Evolutionary conservation across 768 basidiomycete genomes (phyloP).

Genomic region (Pleurotus tuoliensis): DNA sequence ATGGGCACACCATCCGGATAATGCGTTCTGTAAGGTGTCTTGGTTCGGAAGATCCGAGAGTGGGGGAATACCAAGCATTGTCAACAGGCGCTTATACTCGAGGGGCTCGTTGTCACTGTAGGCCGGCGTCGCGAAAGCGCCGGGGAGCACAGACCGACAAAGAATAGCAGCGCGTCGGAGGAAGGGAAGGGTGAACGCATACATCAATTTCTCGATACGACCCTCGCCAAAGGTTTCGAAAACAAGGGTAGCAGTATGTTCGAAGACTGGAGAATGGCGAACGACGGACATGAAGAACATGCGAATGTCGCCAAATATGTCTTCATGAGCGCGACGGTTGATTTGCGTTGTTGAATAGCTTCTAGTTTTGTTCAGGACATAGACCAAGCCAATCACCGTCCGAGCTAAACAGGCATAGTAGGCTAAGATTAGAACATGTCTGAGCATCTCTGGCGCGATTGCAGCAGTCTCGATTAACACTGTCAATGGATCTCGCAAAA

Average conservation of each 20-base stretch:
- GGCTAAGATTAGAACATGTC: slow-evolving; percentile 81
- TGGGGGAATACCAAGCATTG: slow-evolving; percentile 72
- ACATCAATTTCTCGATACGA: slow-evolving; percentile 80
- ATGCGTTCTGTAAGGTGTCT: slow-evolving; percentile 84
- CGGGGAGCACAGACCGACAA: slow-evolving; percentile 69
- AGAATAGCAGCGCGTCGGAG: slow-evolving; percentile 85
- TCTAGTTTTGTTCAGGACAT: slow-evolving; percentile 70
- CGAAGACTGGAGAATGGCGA: slow-evolving; percentile 83
- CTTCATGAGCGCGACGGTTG: slow-evolving; percentile 50
- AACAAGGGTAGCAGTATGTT: slow-evolving; percentile 76
- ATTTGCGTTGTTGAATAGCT: slow-evolving; percentile 44
- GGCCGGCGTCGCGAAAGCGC: slow-evolving; percentile 52
- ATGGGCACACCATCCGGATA: slow-evolving; percentile 88
- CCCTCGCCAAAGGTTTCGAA: slow-evolving; percentile 82
- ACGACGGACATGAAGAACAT: slow-evolving; percentile 92
- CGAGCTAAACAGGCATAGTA: slow-evolving; percentile 91
- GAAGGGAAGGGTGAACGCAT: slow-evolving; percentile 88
- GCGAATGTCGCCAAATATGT: slow-evolving; percentile 79
- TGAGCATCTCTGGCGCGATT: slow-evolving; percentile 84
- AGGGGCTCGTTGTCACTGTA: slow-evolving; percentile 37
- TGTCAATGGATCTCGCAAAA: slow-evolving; percentile 87
- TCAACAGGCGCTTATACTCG: slow-evolving; percentile 80
- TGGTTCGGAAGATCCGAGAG: slow-evolving; percentile 77
- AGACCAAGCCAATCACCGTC: slow-evolving; percentile 81
- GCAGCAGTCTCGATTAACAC: slow-evolving; percentile 88